phyloP scores from a whole-genome alignment of 1,284 basidiomycete species.

The Trichosporon sp. region DNA sequence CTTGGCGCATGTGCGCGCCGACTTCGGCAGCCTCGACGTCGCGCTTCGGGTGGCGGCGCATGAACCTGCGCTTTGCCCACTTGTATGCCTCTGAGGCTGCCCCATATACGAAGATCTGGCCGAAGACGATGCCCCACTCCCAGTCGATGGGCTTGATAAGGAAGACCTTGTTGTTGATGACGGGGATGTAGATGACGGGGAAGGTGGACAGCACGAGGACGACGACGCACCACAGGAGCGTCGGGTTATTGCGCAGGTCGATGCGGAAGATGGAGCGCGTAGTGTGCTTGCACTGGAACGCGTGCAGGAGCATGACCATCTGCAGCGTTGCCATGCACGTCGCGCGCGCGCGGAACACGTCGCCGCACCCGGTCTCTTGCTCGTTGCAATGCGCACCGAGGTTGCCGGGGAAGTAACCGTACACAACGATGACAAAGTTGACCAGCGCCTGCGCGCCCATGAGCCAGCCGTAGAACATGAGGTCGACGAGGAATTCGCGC shows the following conservation, averaged over 20 bases:
- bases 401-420: constrained; percentile 48
- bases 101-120: constrained; percentile 44
- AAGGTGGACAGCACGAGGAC: constrained; percentile 41
- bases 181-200: constrained; percentile 49
- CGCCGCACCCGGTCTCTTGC: constrained; percentile 26
- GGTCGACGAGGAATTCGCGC: constrained; percentile 56
- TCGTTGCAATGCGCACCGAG: constrained; percentile 53
- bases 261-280: constrained; percentile 51
- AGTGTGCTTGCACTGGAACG: constrained; percentile 48
- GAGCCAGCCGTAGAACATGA: constrained; percentile 60
- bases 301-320: constrained; percentile 52
- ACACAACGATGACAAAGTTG: constrained; percentile 58
- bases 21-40: background rate
- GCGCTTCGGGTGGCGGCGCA: background rate
- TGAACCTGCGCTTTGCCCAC: constrained; percentile 28
- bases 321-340: constrained; percentile 57
- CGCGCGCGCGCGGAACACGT: constrained; percentile 58
- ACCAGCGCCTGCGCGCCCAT: constrained; percentile 59
- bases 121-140: constrained; percentile 50
- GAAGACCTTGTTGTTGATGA: constrained; percentile 48
- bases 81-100: constrained; percentile 39
- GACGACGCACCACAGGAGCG: constrained; percentile 54
- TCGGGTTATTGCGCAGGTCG: constrained; percentile 56
- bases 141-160: constrained; percentile 38
- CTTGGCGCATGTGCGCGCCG: background rate